A percentile compares a stretch with the other conserved stretches of the same genome.
Conservation (phyloP, 208 protist species). For the Crithidia sp. region DNA sequence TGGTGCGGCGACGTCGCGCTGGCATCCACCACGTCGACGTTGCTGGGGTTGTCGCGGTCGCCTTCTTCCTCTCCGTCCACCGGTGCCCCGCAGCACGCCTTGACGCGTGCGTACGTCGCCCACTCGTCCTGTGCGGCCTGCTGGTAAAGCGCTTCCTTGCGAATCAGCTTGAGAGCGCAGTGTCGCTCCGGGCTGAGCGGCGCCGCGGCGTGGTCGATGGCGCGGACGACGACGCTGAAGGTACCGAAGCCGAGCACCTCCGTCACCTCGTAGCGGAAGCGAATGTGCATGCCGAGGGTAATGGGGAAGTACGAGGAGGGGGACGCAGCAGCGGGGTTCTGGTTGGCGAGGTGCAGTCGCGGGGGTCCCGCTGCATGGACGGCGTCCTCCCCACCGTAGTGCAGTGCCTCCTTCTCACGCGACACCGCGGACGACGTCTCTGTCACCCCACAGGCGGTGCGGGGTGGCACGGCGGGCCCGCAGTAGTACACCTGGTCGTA, state of each 20-base stretch:
- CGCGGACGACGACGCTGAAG: conserved; percentile 80
- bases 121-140: conserved; percentile 56
- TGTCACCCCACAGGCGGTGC: conserved; percentile 19
- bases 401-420: background rate
- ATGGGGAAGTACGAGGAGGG: conserved; percentile 82
- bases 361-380: background rate
- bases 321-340: background rate
- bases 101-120: conserved; percentile 41
- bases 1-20: background rate
- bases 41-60: background rate
- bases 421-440: conserved; percentile 7
- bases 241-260: conserved; percentile 80
- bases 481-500: conserved; percentile 86
- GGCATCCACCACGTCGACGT: background rate
- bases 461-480: conserved; percentile 51
- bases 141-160: conserved; percentile 43
- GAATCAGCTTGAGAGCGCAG: conserved; percentile 36
- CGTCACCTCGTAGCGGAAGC: conserved; percentile 86
- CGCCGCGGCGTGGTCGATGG: conserved; percentile 80
- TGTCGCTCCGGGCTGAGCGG: conserved; percentile 38
- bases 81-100: conserved; percentile 18
- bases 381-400: background rate
- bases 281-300: conserved; percentile 91
- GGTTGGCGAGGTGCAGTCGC: background rate
- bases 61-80: conserved; percentile 7